A percentile compares a stretch with the other conserved stretches of the same genome.
Conservation (phyloP, 1,284 basidiomycete species). For the Ceratobasidium sp. region DNA sequence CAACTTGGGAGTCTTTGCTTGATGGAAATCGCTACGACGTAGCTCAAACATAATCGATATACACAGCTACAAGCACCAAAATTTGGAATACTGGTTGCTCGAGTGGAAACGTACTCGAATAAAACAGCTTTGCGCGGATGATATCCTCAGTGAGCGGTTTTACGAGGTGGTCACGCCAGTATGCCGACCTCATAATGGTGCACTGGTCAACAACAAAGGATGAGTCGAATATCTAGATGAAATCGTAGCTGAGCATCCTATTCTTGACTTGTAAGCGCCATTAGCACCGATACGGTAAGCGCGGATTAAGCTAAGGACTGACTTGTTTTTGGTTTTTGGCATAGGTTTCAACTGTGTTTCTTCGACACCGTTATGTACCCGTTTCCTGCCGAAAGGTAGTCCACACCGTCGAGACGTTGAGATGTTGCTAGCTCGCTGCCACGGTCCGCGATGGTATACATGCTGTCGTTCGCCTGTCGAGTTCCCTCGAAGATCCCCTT, state of each 20-base stretch:
- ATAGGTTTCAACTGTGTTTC: background rate
- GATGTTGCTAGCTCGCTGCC: slow-evolving; percentile 18
- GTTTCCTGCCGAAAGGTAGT: too few species aligned
- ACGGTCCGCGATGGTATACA: background rate
- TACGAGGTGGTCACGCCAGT: background rate
- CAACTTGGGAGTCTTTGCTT: background rate
- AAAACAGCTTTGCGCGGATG: slow-evolving; percentile 38
- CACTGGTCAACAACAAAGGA: slow-evolving; percentile 20
- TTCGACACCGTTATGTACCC: slow-evolving; percentile 3
- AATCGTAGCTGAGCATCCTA: background rate
- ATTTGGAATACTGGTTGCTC: slow-evolving; percentile 33
- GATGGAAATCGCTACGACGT: background rate
- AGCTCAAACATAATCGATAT: slow-evolving; percentile 1
- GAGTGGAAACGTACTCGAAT: slow-evolving; percentile 36
- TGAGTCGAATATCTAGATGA: slow-evolving; percentile 15
- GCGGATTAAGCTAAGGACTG: too few species aligned
- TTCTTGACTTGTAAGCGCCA: background rate
- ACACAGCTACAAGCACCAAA: slow-evolving; percentile 24
- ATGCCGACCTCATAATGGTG: background rate
- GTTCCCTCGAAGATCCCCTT: background rate
- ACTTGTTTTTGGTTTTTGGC: background rate
- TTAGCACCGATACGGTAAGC: background rate
- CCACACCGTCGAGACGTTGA: too few species aligned
- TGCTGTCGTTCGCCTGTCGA: background rate
- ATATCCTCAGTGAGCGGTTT: slow-evolving; percentile 30